Evolutionary conservation across 352 stramenopile species (phyloP), one percentile per base, ranked within the genome.

Genomic region (Thraustochytrium sp.): DNA sequence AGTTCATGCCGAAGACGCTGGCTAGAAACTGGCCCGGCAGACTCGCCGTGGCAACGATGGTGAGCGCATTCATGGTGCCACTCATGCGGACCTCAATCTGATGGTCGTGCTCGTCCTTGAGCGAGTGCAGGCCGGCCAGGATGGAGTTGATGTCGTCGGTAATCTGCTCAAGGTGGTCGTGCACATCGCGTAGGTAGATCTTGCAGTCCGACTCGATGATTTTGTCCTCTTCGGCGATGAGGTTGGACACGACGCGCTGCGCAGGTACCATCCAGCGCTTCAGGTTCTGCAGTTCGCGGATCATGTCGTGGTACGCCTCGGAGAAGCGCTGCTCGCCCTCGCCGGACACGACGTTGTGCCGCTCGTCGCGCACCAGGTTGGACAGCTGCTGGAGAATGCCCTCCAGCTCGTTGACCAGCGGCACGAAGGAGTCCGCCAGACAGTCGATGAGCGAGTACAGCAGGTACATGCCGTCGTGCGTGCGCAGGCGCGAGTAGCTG

Each of bases 1-100:
- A 95, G 87, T 95, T 95, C 92, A 95, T 95, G 54, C 92, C 92
- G 74, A 94, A 94, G 9, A 95, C 78, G 23, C 90, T 90, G n/a
- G 92, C 94, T 38, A 95, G 88, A 84, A 95, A 95, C 84, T 94
- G 91, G 29, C 90, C 92, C 1, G 92, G 92, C 37, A 95, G 73
- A 38, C 94, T 94, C 38, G 94, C 88, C 2, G 92, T 92, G 2
- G 91, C 91, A 8, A 95, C 89, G 2, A 95, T 87, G 38, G 91
- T 92, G 44, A 95, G 82, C n/a, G 89, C 87, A 80, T 92, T 94
- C 80, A 89, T 93, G 80, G 93, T 90, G 82, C 93, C 89, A 80
- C 86, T 92, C 61, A 94, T 90, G 63, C 91, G 88, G 2, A 86
- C 73, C 2, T 89, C 88, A 18, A 90, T 90, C 68, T 89, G 88